Evolutionary conservation across 2,329 filamentous ascomycete genomes (phyloP).

Genomic region (Nemania serpens): DNA sequence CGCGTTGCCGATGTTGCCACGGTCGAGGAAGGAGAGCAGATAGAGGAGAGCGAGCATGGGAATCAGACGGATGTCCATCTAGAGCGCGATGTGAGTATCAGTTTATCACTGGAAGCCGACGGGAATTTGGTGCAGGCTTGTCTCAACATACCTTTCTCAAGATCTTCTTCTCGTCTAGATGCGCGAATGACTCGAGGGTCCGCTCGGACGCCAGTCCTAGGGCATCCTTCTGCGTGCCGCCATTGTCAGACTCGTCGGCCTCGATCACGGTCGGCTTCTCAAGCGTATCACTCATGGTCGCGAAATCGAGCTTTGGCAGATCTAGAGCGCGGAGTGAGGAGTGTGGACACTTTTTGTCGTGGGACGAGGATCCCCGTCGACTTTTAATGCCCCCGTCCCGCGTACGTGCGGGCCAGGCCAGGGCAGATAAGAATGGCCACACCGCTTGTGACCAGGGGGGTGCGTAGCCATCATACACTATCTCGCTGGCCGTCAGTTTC

Average conservation of each 20-base stretch:
- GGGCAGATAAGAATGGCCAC: background rate
- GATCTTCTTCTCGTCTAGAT: slow-evolving; percentile 61
- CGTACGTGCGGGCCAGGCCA: too few species aligned
- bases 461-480: background rate
- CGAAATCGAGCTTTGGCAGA: background rate
- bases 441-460: background rate
- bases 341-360: background rate
- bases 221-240: slow-evolving; percentile 31
- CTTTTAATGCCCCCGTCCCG: too few species aligned
- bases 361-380: too few species aligned
- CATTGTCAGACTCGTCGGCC: slow-evolving; percentile 27
- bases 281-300: slow-evolving; percentile 27
- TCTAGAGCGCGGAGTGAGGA: background rate
- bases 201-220: slow-evolving; percentile 30
- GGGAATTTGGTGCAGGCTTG: background rate
- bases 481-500: slow-evolving; percentile 5
- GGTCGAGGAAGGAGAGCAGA: slow-evolving; percentile 70
- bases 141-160: slow-evolving; percentile 54
- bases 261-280: slow-evolving; percentile 31
- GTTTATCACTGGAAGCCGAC: too few species aligned
- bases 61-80: slow-evolving; percentile 59
- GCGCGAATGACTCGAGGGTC: slow-evolving; percentile 41
- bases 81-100: background rate
- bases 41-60: slow-evolving; percentile 71
- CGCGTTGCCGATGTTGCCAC: slow-evolving; percentile 68